Percentiles rank a stretch among this genome's conserved stretches.
Conservation (phyloP, 73 alveolate genomes). For the Blepharisma stoltei region DNA sequence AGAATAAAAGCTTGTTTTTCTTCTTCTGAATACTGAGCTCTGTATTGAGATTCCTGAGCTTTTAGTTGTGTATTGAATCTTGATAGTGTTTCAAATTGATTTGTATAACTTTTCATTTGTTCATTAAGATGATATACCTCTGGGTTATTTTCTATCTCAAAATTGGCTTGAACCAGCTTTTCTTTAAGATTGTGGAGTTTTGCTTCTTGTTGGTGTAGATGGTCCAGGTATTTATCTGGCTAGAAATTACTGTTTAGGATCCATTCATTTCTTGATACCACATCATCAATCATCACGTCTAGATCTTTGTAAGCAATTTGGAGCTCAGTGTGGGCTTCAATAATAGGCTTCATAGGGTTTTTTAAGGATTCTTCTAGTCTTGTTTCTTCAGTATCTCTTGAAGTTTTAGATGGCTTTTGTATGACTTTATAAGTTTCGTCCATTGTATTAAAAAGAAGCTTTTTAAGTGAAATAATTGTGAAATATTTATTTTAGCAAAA, state of each 20-base stretch:
- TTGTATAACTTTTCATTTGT: slow-evolving; percentile 13
- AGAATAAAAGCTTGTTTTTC: not conserved
- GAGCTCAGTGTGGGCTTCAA: slow-evolving; percentile 20
- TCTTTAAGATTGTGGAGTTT: slow-evolving; percentile 14
- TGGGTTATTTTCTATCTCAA: slow-evolving; percentile 21
- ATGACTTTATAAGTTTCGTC: no score
- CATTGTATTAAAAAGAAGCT: no score
- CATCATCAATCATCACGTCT: slow-evolving; percentile 6
- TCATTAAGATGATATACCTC: not conserved
- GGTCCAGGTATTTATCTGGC: not conserved
- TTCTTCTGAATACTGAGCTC: not conserved
- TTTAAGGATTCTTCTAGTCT: slow-evolving; percentile 16
- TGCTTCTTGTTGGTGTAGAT: slow-evolving; percentile 2
- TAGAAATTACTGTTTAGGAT: slow-evolving; percentile 16
- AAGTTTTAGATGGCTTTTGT: no score
- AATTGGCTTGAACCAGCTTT: not conserved
- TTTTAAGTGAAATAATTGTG: no score
- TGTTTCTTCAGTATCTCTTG: not conserved
- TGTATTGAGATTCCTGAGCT: not conserved
- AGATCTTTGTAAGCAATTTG: slow-evolving; percentile 4
- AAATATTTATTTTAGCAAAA: no score
- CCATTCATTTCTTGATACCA: slow-evolving; percentile 25
- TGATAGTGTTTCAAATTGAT: not conserved
- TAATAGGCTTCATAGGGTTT: slow-evolving; percentile 19
- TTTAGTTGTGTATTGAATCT: not conserved